Base-by-base conservation (phyloP, 345 rosid genomes). In the Lepidium sativum region DNA sequence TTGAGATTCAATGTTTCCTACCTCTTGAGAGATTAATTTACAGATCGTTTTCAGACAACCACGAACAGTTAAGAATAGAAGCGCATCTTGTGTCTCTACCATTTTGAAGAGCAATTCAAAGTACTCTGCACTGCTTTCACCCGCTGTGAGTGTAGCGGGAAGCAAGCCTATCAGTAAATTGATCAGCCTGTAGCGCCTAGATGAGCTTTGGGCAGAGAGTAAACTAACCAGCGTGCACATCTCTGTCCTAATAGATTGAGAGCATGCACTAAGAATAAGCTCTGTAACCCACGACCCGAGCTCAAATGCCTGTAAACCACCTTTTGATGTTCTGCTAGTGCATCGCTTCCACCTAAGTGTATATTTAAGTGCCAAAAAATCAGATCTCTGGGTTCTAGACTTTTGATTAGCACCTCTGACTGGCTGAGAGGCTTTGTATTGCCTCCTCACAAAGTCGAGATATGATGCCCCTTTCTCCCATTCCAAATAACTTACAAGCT, bases 391-490 rank as follows among this genome's bases (percentile, higher is more conserved):
- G 15, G 87, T 62, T 44, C 83, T 85, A 66, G 91, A 82, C 75
- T 82, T 86, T 80, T 80, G 95, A 60, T 83, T 82, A 27, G 73
- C 72, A 77, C 79, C 79, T 75, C 82, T 90, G 54, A 83, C 80
- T 29, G 81, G 77, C 75, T 88, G 97, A 70, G 88, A 88, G 56
- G 81, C 97, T 77, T 83, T 91, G 80, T 88, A 90, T 70, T 90
- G 95, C 80, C 99, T 88, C 81, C 99, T 84, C 64, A 94, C 99
- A 84, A 94, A 94, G 73, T 94, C 99, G 63, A 94, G 81, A 80
- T 94, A 94, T 13, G 97, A 82, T 67, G 99, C 96, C 72, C 99
- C 99, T 75, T 80, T 86, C 73, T 90, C 96, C 99, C 97, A 94
- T 75, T 94, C 99, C 29, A 87, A 78, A 77, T 86, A 94, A 81